Percentiles rank a stretch among this genome's conserved stretches.
Evolutionary conservation across 805 yeast genomes (phyloP).

Genomic region (Cyberlindnera xishuangbannaensis): DNA sequence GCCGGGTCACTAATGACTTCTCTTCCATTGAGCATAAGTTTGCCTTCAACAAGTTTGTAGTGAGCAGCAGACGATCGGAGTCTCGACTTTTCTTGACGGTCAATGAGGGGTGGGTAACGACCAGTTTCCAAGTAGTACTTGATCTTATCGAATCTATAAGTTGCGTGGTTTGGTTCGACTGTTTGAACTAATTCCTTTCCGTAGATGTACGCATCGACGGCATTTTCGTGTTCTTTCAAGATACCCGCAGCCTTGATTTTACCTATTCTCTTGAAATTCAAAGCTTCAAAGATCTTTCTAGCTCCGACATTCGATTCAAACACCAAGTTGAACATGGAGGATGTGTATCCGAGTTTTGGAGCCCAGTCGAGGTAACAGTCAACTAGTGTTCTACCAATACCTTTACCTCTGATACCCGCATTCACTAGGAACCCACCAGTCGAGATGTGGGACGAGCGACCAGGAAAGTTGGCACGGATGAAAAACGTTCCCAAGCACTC

Average conservation of each 20-base stretch:
- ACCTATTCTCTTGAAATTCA: conserved; percentile 75
- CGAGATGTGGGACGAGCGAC: conserved; percentile 89
- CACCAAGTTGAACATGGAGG: conserved; percentile 76
- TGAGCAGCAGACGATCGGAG: conserved; percentile 75
- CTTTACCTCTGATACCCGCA: conserved; percentile 88
- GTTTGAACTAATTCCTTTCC: conserved; percentile 69
- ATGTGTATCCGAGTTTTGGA: conserved; percentile 79
- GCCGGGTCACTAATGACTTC: conserved; percentile 79
- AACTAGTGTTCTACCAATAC: conserved; percentile 80
- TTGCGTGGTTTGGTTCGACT: conserved; percentile 35
- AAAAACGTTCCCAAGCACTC: conserved; percentile 86
- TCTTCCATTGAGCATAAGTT: conserved; percentile 66
- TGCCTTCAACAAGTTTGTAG: conserved; percentile 66
- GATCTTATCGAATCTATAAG: conserved; percentile 64
- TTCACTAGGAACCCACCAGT: conserved; percentile 85
- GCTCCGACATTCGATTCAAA: conserved; percentile 87
- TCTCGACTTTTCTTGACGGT: conserved; percentile 83
- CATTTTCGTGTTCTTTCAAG: conserved; percentile 73
- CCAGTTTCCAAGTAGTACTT: conserved; percentile 77
- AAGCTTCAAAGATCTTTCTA: conserved; percentile 66
- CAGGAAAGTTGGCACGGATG: conserved; percentile 86
- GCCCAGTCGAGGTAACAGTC: conserved; percentile 91
- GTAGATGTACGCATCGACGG: conserved; percentile 83
- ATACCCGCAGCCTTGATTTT: conserved; percentile 84
- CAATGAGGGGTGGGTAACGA: conserved; percentile 76